Conservation (phyloP, 78 protist genomes). For the Anaeramoeba ignava region DNA sequence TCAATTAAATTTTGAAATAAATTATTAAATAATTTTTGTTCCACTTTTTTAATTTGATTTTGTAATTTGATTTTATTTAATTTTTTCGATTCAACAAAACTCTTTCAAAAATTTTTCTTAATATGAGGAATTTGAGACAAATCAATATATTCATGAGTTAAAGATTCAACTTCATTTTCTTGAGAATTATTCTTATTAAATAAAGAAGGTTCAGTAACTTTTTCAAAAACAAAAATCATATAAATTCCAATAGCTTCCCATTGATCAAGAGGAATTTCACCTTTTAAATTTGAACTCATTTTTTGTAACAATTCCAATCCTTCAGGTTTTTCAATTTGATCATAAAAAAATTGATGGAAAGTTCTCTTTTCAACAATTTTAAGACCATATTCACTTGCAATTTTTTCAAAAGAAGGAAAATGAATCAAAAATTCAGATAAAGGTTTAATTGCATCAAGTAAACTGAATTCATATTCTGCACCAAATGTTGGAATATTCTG, state of each 20-base stretch:
- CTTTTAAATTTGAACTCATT: not conserved
- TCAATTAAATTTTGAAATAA: too few species aligned
- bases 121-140: too few species aligned
- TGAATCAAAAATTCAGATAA: slow-evolving; percentile 11
- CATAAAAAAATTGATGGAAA: slow-evolving; percentile 17
- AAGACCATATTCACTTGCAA: slow-evolving; percentile 16
- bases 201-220: not conserved
- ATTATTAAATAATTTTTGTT: too few species aligned
- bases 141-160: too few species aligned
- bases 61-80: too few species aligned
- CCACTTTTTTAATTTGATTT: too few species aligned
- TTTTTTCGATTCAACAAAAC: too few species aligned
- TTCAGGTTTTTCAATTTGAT: not conserved
- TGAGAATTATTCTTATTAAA: too few species aligned
- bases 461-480: not conserved
- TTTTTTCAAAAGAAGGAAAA: not conserved
- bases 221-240: not conserved
- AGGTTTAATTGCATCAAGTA: slow-evolving; percentile 15
- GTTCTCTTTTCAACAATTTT: slow-evolving; percentile 2
- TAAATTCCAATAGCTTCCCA: not conserved
- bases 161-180: too few species aligned
- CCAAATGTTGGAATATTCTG: slow-evolving; percentile 21
- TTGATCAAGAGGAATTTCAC: not conserved
- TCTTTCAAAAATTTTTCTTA: too few species aligned
- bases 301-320: not conserved